These are phyloP conservation scores for Saccharomycopsis oosterbeekiorum DNA, from an alignment of 805 yeast species.

Conservation along the genomic window DNA sequence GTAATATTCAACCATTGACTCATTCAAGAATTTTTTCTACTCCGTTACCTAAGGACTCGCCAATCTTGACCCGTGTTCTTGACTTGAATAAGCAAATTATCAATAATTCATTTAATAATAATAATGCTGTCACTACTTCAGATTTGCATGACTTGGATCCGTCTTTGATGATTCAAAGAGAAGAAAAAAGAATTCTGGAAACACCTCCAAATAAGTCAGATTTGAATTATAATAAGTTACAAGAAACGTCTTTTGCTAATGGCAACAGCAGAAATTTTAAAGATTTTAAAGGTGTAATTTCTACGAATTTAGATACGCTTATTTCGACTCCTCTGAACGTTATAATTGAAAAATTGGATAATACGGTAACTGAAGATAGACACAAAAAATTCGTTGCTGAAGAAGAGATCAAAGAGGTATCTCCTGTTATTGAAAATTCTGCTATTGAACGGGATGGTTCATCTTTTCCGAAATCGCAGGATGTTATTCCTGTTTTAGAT, in stretches of 20 bases:
- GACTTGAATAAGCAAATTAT: conserved; percentile 2
- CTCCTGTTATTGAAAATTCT: too few species aligned
- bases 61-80: conserved; percentile 12
- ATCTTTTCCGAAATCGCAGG: too few species aligned
- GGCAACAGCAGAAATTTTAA: background rate
- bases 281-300: background rate
- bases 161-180: background rate
- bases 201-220: background rate
- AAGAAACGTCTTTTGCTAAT: background rate
- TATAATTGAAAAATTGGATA: background rate
- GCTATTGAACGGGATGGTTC: too few species aligned
- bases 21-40: conserved; percentile 10
- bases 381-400: background rate
- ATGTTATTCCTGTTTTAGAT: too few species aligned
- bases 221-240: background rate
- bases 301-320: background rate
- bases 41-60: conserved; percentile 12
- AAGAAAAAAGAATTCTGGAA: background rate
- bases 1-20: background rate
- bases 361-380: background rate
- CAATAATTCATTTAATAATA: background rate
- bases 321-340: background rate
- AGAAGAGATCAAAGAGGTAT: background rate
- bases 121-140: background rate
- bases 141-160: background rate